phyloP scores from a whole-genome alignment of 2,329 filamentous ascomycete species.

The Bipolaris gigantea region DNA sequence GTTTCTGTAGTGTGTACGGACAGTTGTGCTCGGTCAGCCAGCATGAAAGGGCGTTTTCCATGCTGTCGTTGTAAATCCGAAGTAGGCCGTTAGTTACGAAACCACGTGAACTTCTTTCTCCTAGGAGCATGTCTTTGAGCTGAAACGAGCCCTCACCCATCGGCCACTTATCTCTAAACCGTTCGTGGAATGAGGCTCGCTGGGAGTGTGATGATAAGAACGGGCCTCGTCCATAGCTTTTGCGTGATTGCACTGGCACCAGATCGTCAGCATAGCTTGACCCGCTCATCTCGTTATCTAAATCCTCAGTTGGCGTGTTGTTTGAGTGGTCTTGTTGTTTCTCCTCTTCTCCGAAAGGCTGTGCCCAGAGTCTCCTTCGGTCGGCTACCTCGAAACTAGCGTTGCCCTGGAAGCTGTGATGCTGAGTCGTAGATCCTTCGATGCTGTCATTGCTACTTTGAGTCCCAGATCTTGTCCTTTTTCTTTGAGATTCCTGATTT shows the following conservation, averaged over 20 bases:
- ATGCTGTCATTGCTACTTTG: background rate
- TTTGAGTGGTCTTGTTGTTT: background rate
- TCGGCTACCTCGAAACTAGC: background rate
- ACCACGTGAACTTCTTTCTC: background rate
- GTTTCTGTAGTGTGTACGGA: conserved; percentile 45
- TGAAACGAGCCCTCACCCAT: conserved; percentile 18
- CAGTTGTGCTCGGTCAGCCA: conserved; percentile 59
- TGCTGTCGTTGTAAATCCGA: conserved; percentile 57
- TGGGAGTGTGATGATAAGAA: background rate
- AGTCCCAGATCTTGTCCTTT: conserved; percentile 14
- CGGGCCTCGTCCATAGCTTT: background rate
- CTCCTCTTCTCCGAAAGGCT: background rate
- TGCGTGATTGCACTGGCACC: background rate
- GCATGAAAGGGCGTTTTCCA: conserved; percentile 57
- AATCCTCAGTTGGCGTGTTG: background rate
- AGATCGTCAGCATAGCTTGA: background rate
- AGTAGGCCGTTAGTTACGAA: conserved; percentile 50
- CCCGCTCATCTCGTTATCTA: background rate
- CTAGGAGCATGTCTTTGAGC: conserved; percentile 39
- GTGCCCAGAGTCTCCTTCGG: background rate
- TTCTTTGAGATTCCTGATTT: background rate
- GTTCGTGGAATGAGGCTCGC: background rate
- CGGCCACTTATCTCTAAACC: background rate
- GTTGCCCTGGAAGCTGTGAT: conserved; percentile 1
- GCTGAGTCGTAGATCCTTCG: conserved; percentile 1